These are phyloP conservation scores for Xylaria curta DNA, from an alignment of 495 filamentous ascomycete species.

Conservation along the genomic window DNA sequence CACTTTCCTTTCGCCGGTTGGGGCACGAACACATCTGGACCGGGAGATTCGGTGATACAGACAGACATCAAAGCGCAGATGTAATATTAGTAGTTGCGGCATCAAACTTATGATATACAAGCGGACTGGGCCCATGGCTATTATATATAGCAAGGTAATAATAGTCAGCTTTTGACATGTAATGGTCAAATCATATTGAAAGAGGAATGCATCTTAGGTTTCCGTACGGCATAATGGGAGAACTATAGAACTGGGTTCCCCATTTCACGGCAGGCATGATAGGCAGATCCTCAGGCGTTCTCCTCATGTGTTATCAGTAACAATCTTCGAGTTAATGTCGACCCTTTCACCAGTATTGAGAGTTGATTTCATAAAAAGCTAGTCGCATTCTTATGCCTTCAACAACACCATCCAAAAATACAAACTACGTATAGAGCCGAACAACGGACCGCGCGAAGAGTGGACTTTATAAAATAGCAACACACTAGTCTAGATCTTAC, in stretches of 20 bases:
- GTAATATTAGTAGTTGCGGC: neutral
- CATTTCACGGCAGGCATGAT: neutral
- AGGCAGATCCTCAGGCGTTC: neutral
- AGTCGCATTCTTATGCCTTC: neutral
- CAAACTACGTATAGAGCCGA: slow-evolving; percentile 2
- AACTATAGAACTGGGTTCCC: neutral
- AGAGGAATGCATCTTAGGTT: neutral
- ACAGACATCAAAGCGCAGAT: neutral
- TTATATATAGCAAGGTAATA: neutral
- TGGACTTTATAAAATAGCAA: neutral
- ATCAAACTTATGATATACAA: neutral
- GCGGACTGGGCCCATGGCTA: neutral
- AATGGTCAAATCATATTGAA: neutral
- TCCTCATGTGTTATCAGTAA: neutral
- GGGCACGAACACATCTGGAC: neutral
- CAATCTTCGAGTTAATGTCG: neutral
- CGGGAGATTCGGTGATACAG: neutral
- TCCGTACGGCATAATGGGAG: neutral
- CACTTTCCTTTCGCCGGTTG: neutral
- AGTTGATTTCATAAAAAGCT: neutral
- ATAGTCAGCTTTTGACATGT: neutral
- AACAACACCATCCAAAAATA: neutral
- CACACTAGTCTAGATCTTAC: neutral
- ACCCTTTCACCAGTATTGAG: too few species aligned
- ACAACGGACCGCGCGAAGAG: neutral